Evolutionary conservation across 352 stramenopile species (phyloP), one percentile per base, ranked within the genome.

Genomic region (Elongisporangium anandrum): DNA sequence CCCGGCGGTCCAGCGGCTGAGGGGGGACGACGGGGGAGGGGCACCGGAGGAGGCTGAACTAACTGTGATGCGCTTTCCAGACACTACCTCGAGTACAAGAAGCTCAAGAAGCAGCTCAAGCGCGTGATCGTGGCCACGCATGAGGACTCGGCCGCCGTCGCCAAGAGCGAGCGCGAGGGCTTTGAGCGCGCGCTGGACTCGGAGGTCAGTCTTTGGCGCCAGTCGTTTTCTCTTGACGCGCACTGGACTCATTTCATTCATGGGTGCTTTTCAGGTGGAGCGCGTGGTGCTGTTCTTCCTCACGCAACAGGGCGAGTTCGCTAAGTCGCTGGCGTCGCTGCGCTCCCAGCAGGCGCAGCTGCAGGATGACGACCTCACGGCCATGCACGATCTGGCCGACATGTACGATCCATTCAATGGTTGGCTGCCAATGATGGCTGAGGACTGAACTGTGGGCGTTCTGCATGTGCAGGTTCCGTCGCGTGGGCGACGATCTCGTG

Each of bases 61-160:
- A n/a, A 50, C 10, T 41, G 15, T 17, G 3, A 1, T 7, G 47
- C 15, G 20, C 24, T 20, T 52, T 21, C 52, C 49, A 92, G 85
- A 2, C 87, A 96, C 64, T 96, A 96, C 66, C 69, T 96, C 39
- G 83, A 96, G 75, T 96, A 96, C 83, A 94, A 94, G 64, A 81
- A 94, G 55, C 74, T 96, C 16, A 96, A 96, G 79, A 94, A 92
- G 71, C 79, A 83, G 50, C 72, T 96, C 48, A 91, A 92, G 52
- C 77, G 83, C 24, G 76, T 93, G 59, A 66, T 77, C 48, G 65
- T 68, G n/a, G 79, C 81, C 17, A 65, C 73, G 19, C 72, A 60
- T 12, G 70, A 81, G 5, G 69, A 85, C 26, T 65, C 64, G 9
- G 17, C 24, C 15, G 41, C 47, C 24, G 41, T 55, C 59, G 67